phyloP scores from a whole-genome alignment of 2,329 filamentous ascomycete genomes.

The Epichloe gansuensis region DNA sequence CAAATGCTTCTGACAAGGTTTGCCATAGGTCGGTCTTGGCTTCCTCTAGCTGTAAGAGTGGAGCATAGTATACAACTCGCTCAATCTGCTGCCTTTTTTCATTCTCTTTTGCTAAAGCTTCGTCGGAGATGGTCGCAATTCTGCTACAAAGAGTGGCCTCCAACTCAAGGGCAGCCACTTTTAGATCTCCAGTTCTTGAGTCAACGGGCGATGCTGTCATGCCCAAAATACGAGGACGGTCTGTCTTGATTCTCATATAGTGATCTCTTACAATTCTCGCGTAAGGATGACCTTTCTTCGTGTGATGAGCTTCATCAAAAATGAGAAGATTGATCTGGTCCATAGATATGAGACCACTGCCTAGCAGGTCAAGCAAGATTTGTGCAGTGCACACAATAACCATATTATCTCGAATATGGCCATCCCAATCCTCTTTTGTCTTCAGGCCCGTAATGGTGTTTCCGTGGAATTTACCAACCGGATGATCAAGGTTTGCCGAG shows the following conservation, averaged over 20 bases:
- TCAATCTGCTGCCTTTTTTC: conserved; percentile 32
- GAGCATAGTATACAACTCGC: conserved; percentile 30
- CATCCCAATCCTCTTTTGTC: conserved; percentile 34
- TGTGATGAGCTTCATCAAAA: conserved; percentile 93
- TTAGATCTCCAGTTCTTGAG: conserved; percentile 55
- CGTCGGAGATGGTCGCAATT: conserved; percentile 58
- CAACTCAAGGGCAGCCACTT: conserved; percentile 55
- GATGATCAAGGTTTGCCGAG: conserved; percentile 64
- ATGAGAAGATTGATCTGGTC: conserved; percentile 76
- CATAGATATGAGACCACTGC: conserved; percentile 69
- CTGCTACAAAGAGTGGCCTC: conserved; percentile 67
- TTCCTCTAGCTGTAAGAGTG: conserved; percentile 26
- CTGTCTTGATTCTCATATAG: conserved; percentile 43
- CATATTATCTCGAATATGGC: conserved; percentile 51
- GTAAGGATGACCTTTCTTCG: conserved; percentile 88
- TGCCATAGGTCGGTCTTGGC: conserved; percentile 54
- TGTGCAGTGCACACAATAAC: conserved; percentile 88
- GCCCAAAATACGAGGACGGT: conserved; percentile 68
- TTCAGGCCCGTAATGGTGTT: conserved; percentile 38
- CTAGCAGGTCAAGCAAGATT: conserved; percentile 65
- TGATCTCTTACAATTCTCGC: conserved; percentile 82
- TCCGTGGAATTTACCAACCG: conserved; percentile 63
- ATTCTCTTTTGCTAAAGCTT: conserved; percentile 15
- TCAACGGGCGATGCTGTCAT: conserved; percentile 97
- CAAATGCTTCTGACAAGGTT: conserved; percentile 34